phyloP scores from a whole-genome alignment of 495 filamentous ascomycete species.

The Geoglossum glabrum region DNA sequence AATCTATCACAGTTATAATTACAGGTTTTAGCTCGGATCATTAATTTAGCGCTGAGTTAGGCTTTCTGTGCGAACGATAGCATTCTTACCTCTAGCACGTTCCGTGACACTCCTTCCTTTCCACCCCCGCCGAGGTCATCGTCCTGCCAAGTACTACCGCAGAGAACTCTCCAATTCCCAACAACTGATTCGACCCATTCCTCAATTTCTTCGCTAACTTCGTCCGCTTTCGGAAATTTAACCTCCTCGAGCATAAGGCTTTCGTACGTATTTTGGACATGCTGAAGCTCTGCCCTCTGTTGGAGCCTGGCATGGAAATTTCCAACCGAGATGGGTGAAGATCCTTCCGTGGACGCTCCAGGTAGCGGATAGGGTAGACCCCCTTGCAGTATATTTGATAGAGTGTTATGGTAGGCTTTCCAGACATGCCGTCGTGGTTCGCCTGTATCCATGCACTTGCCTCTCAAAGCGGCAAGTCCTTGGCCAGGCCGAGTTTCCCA shows the following conservation, averaged over 20 bases:
- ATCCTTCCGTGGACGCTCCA: slow-evolving; percentile 6
- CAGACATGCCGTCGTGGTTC: slow-evolving; percentile 42
- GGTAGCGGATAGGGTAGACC: slow-evolving; percentile 20
- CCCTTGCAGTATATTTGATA: slow-evolving; percentile 43
- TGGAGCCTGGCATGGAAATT: slow-evolving; percentile 28
- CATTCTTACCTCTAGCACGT: slow-evolving; percentile 44
- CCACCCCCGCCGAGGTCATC: slow-evolving; percentile 63
- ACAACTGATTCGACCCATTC: slow-evolving; percentile 62
- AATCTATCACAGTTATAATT: slow-evolving; percentile 25
- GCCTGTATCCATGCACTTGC: slow-evolving; percentile 7
- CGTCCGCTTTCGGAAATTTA: slow-evolving; percentile 63
- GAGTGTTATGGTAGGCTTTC: slow-evolving; percentile 57
- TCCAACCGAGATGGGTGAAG: background rate
- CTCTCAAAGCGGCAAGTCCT: slow-evolving; percentile 10
- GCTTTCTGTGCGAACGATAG: background rate
- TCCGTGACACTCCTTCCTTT: slow-evolving; percentile 45
- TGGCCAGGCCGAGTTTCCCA: slow-evolving; percentile 22
- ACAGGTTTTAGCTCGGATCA: background rate
- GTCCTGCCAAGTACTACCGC: slow-evolving; percentile 50
- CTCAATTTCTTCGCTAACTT: slow-evolving; percentile 54
- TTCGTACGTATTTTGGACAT: slow-evolving; percentile 55
- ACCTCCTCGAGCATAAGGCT: slow-evolving; percentile 50
- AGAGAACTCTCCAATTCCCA: slow-evolving; percentile 64
- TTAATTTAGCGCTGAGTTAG: background rate
- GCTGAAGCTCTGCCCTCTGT: slow-evolving; percentile 49